A percentile compares a stretch with the other conserved stretches of the same genome.
phyloP scores from a whole-genome alignment of 257 asterid species.

The Solanum boliviense region DNA sequence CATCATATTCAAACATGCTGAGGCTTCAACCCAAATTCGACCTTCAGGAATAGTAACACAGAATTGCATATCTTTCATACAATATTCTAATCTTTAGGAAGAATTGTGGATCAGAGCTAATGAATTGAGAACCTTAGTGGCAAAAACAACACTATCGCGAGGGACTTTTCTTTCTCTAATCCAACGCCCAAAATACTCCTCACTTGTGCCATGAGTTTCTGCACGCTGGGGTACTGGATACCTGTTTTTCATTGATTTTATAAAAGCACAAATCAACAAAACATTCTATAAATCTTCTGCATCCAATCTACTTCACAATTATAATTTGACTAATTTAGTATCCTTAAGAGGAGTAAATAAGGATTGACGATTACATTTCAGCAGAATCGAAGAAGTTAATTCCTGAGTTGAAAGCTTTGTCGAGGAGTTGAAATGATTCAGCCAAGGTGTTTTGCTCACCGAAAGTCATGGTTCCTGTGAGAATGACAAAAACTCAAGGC shows the following conservation, averaged over 20 bases:
- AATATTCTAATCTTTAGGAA: background rate
- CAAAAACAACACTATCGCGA: conserved; percentile 51
- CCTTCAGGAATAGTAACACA: background rate
- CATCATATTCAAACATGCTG: background rate
- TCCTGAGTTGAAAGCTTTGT: conserved; percentile 65
- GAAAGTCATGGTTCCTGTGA: conserved; percentile 70
- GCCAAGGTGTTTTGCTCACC: conserved; percentile 69
- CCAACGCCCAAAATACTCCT: conserved; percentile 58
- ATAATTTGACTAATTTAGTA: background rate
- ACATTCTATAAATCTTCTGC: background rate
- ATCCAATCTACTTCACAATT: background rate
- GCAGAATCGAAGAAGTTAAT: conserved; percentile 84
- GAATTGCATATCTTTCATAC: background rate
- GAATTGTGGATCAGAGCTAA: background rate
- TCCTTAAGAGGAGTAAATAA: background rate
- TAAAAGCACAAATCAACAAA: background rate
- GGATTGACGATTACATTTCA: conserved; percentile 40
- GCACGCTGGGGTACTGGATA: conserved; percentile 87
- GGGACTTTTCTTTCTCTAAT: conserved; percentile 35
- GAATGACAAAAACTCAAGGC: background rate
- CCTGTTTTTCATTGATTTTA: conserved; percentile 16
- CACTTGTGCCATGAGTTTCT: conserved; percentile 77
- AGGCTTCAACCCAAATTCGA: background rate
- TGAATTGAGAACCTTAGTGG: conserved; percentile 55
- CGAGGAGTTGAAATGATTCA: conserved; percentile 62